Evolutionary conservation across 257 asterid genomes (phyloP).

Genomic region (Lavandula angustifolia): DNA sequence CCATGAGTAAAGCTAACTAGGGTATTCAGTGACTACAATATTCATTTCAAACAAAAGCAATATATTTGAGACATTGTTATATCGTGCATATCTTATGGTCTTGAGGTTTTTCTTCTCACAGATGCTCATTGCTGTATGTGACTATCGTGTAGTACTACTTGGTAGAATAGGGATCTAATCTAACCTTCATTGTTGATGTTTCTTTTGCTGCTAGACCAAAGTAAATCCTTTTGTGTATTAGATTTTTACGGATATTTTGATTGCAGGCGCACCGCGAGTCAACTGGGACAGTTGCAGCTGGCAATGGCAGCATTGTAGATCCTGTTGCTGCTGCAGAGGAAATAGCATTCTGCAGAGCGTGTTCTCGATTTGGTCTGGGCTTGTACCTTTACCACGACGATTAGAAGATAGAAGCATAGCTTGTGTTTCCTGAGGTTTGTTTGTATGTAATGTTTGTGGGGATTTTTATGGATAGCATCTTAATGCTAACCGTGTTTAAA

Average conservation of each 20-base stretch:
- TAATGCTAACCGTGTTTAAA: not conserved
- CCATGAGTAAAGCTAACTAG: not conserved
- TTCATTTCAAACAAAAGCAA: not conserved
- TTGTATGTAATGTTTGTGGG: not conserved
- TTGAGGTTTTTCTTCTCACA: not conserved
- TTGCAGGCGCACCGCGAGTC: constrained; percentile 91
- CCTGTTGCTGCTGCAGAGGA: constrained; percentile 93
- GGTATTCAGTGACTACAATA: not conserved
- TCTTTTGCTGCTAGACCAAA: not conserved
- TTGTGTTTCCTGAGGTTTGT: constrained; percentile 11
- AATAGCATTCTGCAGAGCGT: constrained; percentile 91
- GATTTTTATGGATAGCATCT: not conserved
- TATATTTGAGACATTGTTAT: not conserved
- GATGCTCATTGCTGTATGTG: not conserved
- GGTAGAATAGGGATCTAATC: too few relatives aligned
- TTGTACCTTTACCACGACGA: constrained; percentile 51
- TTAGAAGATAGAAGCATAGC: constrained; percentile 29
- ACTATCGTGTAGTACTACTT: not conserved
- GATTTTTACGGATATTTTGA: not conserved
- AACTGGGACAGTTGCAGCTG: constrained; percentile 71
- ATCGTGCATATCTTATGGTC: not conserved
- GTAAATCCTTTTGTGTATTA: not conserved
- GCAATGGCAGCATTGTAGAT: constrained; percentile 42
- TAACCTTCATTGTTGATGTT: not conserved
- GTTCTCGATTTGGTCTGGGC: constrained; percentile 96